Base-by-base conservation (phyloP, 1,139 yeast species). In the Entelexis sorbosivorans region DNA sequence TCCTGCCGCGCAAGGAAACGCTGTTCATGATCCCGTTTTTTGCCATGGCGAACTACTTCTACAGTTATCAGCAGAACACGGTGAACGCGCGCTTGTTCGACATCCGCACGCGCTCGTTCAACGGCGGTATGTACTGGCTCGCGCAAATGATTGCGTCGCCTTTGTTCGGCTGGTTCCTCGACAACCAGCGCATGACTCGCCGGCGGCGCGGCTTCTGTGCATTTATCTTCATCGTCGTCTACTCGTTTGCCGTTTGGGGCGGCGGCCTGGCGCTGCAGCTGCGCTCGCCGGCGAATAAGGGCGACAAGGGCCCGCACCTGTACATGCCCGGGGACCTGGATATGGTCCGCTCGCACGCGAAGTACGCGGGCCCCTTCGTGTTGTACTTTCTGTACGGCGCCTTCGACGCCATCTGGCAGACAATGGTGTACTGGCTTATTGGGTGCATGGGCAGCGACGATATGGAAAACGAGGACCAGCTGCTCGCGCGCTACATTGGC, bases 1-100 rank as follows among this genome's bases (percentile, higher is more conserved):
- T 62, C 33, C 20, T 54, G 32, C 53, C 56, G 5, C 50, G 56
- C 29, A 54, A 54, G 47, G 81, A 78, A 58, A 78, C 79, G 50
- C 69, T 66, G 59, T 73, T 65, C 22, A 42, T 65, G 44, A 60
- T 74, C 31, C 59, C 79, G 62, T 77, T 78, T 72, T 79, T 78
- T 63, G 75, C 76, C 60, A 73, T 79, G 20, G 76, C 82, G 39
- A 79, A 79, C 69, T 78, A 80, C 79, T 79, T 78, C 67, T 77
- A 77, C 69, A 76, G 82, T 43, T 78, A 78, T 64, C 82, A 79
- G 64, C 78, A 76, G 59, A 77, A 77, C 61, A 76, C 75, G 56
- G 71, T 74, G 63, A 78, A 78, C 62, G 76, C 75, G 38, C 76
- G 76, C 22, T 69, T 75, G 55, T 79, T 79, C 66, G 77, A 74